A percentile compares a stretch with the other conserved stretches of the same genome.
Evolutionary conservation across 768 basidiomycete species (phyloP).

Genomic region (Lactarius tabidus): DNA sequence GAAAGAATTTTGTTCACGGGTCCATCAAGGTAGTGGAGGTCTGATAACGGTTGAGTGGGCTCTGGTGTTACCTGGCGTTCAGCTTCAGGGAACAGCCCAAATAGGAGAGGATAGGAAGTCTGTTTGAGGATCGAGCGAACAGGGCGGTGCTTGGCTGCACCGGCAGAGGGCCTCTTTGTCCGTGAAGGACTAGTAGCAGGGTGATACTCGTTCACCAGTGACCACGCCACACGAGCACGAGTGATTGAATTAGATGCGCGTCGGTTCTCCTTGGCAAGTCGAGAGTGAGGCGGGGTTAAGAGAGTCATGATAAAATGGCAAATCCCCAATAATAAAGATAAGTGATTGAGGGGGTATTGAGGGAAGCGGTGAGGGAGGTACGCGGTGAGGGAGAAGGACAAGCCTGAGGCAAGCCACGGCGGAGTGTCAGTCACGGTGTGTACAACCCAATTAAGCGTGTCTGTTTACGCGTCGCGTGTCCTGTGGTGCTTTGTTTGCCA

Average conservation of each 20-base stretch:
- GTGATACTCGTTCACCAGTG: constrained; percentile 48
- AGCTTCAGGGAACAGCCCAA: constrained; percentile 38
- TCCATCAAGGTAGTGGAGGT: constrained; percentile 59
- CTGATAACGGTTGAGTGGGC: constrained; percentile 59
- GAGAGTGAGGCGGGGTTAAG: constrained; percentile 59
- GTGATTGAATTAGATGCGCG: constrained; percentile 30
- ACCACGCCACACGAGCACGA: constrained; percentile 46
- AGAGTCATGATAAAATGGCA: constrained; percentile 40
- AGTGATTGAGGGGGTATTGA: background rate
- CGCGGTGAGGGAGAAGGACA: constrained; percentile 4
- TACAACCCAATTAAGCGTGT: constrained; percentile 37
- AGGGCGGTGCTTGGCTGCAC: constrained; percentile 43
- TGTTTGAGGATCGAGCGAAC: constrained; percentile 71
- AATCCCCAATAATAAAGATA: background rate
- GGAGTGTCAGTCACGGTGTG: constrained; percentile 6
- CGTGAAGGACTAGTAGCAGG: constrained; percentile 33
- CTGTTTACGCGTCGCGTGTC: constrained; percentile 41
- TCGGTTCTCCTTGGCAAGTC: constrained; percentile 50
- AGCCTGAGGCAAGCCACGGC: background rate
- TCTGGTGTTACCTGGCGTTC: constrained; percentile 72
- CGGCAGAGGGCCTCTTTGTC: constrained; percentile 20
- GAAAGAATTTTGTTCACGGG: constrained; percentile 60
- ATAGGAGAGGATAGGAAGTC: constrained; percentile 33
- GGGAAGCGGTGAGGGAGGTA: constrained; percentile 28
- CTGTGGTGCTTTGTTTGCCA: constrained; percentile 31